Evolutionary conservation across 176 grass and related monocot genomes (phyloP).

Genomic region (sorghum (Sorghum bicolor)): Sorghum_bicolor_NCBIv3 NC_012879.2:60412501-60413000

Average conservation of each 20-base stretch:
- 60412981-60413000: constrained; percentile 45
- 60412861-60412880: constrained; percentile 90
- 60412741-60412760: constrained; percentile 78
- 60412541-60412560: constrained; percentile 85
- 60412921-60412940: constrained; percentile 98
- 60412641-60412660: constrained; percentile 92
- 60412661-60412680: constrained; percentile 83
- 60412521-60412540: constrained; percentile 83
- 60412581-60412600: constrained; percentile 79
- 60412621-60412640: constrained; percentile 91
- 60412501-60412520: constrained; percentile 95
- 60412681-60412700: constrained; percentile 94
- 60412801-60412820: constrained; percentile 97
- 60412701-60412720: constrained; percentile 67
- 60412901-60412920: constrained; percentile 81
- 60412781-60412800: constrained; percentile 89
- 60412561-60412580: constrained; percentile 98
- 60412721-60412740: constrained; percentile 58
- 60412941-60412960: constrained; percentile 94
- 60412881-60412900: constrained; percentile 73
- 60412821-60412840: constrained; percentile 98
- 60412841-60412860: constrained; percentile 93
- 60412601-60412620: constrained; percentile 70
- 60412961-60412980: constrained; percentile 76
- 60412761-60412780: constrained; percentile 74